These are phyloP conservation scores for Trichoderma semiorbis DNA, from an alignment of 2,329 filamentous ascomycete species.

Conservation along the genomic window DNA sequence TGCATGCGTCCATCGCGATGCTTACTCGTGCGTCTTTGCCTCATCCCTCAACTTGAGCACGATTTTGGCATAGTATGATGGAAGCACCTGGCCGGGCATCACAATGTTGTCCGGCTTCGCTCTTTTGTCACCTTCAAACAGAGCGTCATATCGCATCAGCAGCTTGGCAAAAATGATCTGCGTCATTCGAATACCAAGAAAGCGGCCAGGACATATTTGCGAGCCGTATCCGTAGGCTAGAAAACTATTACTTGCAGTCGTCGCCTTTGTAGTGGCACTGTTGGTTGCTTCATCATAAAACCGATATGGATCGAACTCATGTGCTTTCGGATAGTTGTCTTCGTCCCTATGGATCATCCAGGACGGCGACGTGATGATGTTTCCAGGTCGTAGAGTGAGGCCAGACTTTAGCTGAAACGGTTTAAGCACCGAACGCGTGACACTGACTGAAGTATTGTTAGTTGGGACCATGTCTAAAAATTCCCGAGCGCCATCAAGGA, in stretches of 20 bases:
- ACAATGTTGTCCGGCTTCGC: background rate
- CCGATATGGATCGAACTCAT: conserved; percentile 14
- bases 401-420: conserved; percentile 11
- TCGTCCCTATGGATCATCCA: conserved; percentile 17
- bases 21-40: background rate
- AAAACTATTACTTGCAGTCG: conserved; percentile 12
- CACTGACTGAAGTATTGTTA: conserved; percentile 7
- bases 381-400: background rate
- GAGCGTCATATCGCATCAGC: conserved; percentile 10
- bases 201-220: conserved; percentile 16
- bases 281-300: conserved; percentile 15
- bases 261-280: background rate
- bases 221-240: conserved; percentile 11
- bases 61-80: background rate
- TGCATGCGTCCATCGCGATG: background rate
- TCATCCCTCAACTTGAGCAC: background rate
- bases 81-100: background rate
- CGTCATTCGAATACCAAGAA: conserved; percentile 13
- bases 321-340: conserved; percentile 11
- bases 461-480: background rate
- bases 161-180: conserved; percentile 18
- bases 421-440: conserved; percentile 7
- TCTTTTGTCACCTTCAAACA: background rate
- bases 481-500: background rate
- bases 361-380: conserved; percentile 1